Conservation (phyloP, 441 rosid species). For the Erysimum cheiri region DNA sequence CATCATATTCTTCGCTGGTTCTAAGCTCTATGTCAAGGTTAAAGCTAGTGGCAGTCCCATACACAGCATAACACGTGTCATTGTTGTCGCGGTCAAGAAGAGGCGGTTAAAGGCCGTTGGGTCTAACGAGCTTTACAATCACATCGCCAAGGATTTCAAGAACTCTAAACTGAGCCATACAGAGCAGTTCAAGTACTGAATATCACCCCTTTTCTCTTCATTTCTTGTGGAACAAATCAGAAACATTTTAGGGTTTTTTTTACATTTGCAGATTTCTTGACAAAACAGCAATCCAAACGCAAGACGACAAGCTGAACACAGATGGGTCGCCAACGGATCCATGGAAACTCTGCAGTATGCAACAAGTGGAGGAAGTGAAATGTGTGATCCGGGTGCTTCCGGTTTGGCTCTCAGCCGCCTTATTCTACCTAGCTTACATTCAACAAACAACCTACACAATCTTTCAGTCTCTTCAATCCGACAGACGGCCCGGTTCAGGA, state of each 20-base stretch:
- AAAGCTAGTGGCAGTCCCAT: conserved; percentile 72
- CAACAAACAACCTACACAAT: conserved; percentile 65
- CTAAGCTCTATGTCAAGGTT: conserved; percentile 67
- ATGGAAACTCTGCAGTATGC: conserved; percentile 71
- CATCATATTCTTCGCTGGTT: conserved; percentile 63
- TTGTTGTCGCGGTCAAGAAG: conserved; percentile 62
- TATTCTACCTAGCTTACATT: conserved; percentile 51
- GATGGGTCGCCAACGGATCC: conserved; percentile 59
- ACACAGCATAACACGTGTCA: conserved; percentile 52
- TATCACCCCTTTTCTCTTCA: background rate
- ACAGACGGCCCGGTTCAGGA: conserved; percentile 53
- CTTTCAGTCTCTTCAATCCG: conserved; percentile 70
- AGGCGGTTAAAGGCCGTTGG: conserved; percentile 48
- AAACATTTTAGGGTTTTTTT: conserved; percentile 22
- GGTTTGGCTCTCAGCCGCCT: conserved; percentile 56
- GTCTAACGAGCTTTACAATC: conserved; percentile 52
- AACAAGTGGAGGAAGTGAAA: conserved; percentile 76
- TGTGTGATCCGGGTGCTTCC: conserved; percentile 66
- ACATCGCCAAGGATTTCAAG: conserved; percentile 47
- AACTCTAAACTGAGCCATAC: conserved; percentile 64
- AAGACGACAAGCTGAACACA: conserved; percentile 51
- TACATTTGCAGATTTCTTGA: conserved; percentile 54
- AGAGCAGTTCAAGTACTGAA: conserved; percentile 65
- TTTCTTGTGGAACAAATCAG: conserved; percentile 10
- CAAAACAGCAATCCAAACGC: conserved; percentile 67